Conservation (phyloP, 2,329 filamentous ascomycete species). For the Triangularia verruculosa region DNA sequence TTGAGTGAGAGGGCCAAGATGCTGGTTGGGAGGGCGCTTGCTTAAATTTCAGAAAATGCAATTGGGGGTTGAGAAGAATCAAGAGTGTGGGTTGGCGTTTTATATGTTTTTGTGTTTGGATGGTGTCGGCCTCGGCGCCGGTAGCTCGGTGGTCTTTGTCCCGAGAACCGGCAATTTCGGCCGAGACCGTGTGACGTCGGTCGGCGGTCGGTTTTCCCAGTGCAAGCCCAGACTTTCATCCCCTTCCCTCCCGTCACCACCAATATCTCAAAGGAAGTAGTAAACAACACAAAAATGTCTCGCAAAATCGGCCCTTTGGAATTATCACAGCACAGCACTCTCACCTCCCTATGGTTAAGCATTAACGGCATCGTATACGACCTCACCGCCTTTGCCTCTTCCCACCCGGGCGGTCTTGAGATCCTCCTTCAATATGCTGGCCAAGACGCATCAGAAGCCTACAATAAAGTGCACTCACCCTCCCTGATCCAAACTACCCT, state of each 20-base stretch:
- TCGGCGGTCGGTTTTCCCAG: neutral
- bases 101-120: neutral
- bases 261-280: neutral
- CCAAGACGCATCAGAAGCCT: slow-evolving; percentile 51
- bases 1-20: slow-evolving; percentile 60
- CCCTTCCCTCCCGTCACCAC: neutral
- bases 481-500: slow-evolving; percentile 10
- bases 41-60: neutral
- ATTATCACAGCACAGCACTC: slow-evolving; percentile 15
- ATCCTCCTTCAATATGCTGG: slow-evolving; percentile 51
- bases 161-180: slow-evolving; percentile 10
- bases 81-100: neutral
- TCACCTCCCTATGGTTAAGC: slow-evolving; percentile 20
- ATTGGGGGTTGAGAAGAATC: neutral
- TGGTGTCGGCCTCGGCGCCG: neutral
- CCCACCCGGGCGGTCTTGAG: slow-evolving; percentile 38
- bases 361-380: slow-evolving; percentile 22
- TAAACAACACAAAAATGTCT: slow-evolving; percentile 2
- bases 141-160: slow-evolving; percentile 11
- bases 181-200: neutral
- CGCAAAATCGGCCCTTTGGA: slow-evolving; percentile 13
- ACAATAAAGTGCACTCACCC: slow-evolving; percentile 28
- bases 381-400: slow-evolving; percentile 56
- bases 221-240: neutral
- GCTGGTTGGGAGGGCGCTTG: slow-evolving; percentile 39